Conservation (phyloP, 2,329 filamentous ascomycete genomes). For the Paecilomyces dactylethromorphus region DNA sequence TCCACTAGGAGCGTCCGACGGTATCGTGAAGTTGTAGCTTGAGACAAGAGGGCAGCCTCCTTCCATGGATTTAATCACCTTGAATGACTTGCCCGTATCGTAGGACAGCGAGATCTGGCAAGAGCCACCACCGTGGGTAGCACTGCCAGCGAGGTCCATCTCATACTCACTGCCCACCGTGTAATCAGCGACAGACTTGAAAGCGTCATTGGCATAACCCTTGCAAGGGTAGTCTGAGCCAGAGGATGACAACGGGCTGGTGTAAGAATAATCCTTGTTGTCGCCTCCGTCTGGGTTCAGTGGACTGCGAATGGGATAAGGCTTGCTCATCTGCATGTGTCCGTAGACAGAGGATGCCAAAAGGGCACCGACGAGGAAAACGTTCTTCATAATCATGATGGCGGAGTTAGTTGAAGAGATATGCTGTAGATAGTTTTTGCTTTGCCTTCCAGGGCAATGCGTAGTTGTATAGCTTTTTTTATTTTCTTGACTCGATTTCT, state of each 20-base stretch:
- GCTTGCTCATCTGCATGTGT: conserved; percentile 53
- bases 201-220: conserved; percentile 51
- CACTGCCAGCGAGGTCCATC: conserved; percentile 58
- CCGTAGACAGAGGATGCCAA: conserved; percentile 27
- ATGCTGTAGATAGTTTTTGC: background rate
- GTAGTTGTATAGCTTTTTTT: background rate
- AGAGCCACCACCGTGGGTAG: conserved; percentile 62
- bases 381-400: conserved; percentile 24
- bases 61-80: conserved; percentile 59
- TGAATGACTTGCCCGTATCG: conserved; percentile 64
- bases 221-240: conserved; percentile 73
- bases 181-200: conserved; percentile 55
- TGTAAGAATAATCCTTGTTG: conserved; percentile 65
- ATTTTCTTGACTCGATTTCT: background rate
- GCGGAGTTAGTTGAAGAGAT: background rate
- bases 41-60: conserved; percentile 49
- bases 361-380: conserved; percentile 20
- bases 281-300: conserved; percentile 39
- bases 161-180: conserved; percentile 56
- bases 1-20: conserved; percentile 53
- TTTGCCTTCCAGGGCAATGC: background rate
- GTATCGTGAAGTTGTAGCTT: conserved; percentile 61
- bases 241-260: conserved; percentile 52
- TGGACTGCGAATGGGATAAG: conserved; percentile 48
- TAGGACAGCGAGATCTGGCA: conserved; percentile 72